Evolutionary conservation across 257 asterid genomes (phyloP).

Genomic region (Avicennia marina): DNA sequence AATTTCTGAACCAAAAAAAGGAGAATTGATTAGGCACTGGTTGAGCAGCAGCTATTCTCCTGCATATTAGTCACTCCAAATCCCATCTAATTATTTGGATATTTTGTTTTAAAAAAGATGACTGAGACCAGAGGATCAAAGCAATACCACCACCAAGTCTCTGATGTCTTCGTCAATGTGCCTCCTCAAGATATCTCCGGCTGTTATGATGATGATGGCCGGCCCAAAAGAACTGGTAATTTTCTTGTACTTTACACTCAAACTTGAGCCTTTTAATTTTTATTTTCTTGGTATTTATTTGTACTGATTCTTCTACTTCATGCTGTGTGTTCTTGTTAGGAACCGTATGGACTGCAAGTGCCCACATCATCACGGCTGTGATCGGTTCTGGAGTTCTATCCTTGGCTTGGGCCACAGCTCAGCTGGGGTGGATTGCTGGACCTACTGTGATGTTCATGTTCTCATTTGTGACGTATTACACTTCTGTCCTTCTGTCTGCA

Average conservation of each 20-base stretch:
- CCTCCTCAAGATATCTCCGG: constrained; percentile 31
- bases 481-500: constrained; percentile 43
- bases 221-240: constrained; percentile 42
- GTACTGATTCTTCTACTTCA: not conserved
- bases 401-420: constrained; percentile 66
- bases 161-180: constrained; percentile 38
- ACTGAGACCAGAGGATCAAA: constrained; percentile 23
- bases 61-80: too few relatives aligned
- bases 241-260: not conserved
- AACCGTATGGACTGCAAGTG: constrained; percentile 56
- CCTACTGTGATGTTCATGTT: constrained; percentile 46
- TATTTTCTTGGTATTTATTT: not conserved
- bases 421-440: constrained; percentile 61
- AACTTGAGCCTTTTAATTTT: not conserved
- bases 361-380: constrained; percentile 61
- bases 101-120: constrained; percentile 36
- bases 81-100: too few relatives aligned
- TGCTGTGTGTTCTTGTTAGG: constrained; percentile 22
- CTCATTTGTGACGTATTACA: constrained; percentile 52
- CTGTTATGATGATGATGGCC: constrained; percentile 48
- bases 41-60: not conserved
- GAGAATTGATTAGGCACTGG: constrained; percentile 18
- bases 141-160: constrained; percentile 34
- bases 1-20: constrained; percentile 7
- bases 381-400: constrained; percentile 61